Base-by-base conservation (phyloP, 768 basidiomycete species). In the Clitopilus passeckerianus region DNA sequence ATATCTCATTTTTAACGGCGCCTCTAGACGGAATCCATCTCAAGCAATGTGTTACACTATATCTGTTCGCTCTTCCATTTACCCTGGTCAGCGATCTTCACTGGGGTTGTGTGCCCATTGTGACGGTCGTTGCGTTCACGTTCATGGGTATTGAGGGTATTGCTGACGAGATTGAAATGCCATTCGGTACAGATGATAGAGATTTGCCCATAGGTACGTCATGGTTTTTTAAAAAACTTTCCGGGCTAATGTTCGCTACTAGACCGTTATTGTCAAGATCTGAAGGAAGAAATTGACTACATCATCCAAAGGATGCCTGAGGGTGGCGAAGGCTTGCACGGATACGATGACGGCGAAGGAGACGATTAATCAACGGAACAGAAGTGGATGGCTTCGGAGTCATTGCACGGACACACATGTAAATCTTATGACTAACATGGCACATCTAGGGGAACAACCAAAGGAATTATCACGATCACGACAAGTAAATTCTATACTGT, bases 101-200 rank as follows among this genome's bases (percentile, higher is more conserved):
- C 34, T 94, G 91, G 90, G 82, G 79, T 53, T 90, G 90, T 68
- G 79, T 96, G 9, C 91, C 90, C n/a, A 79, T 95, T 23, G 86
- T 93, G 18, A 93, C 92, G 20, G 84, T 90, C 14, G 88, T 95
- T 27, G 86, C 92, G 7, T 94, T 95, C 76, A 95, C 91, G 0
- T 82, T 97, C 56, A 94, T 95, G 93, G 81, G 94, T 16, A 91
- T 98, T 56, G 95, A 97, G 77, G 94, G 93, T 5, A 98, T 97
- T 63, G 95, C 95, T 0, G 89, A 95, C 61, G 87, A 93, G 72
- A 93, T 96, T 64, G 95, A 97, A 71, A 90, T 91, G 87, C 95
- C 95, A 0, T 97, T 97, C 65, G 95, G 93, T 88, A 76, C 75
- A 59, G 89, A 91, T 66, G 74, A 80, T 5, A 76, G 80, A 1